phyloP scores from a whole-genome alignment of 108 stramenopile genomes.

The Pinguiococcus pyrenoidosus region DNA sequence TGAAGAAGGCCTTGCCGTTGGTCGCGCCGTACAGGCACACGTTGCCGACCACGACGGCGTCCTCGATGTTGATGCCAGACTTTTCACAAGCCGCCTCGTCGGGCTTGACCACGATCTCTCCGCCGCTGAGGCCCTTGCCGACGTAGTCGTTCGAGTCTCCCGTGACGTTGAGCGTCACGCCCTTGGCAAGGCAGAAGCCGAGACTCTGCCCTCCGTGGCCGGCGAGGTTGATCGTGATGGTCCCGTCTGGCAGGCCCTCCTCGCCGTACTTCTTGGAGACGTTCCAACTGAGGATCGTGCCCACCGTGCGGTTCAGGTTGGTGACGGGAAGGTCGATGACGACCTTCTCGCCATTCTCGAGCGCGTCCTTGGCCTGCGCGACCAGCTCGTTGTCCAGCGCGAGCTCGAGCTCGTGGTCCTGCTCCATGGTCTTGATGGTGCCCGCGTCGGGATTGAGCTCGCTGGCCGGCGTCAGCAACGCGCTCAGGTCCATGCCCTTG shows the following conservation, averaged over 20 bases:
- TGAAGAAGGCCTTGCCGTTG: conserved; percentile 83
- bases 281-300: conserved; percentile 80
- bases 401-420: conserved; percentile 22
- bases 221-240: conserved; percentile 71
- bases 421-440: conserved; percentile 11
- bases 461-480: conserved; percentile 73
- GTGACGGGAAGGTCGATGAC: conserved; percentile 58
- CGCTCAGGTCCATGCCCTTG: conserved; percentile 75
- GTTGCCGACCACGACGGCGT: conserved; percentile 82
- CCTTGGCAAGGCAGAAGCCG: conserved; percentile 80
- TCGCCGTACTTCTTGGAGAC: conserved; percentile 71
- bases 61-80: conserved; percentile 50
- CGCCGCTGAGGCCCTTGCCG: conserved; percentile 92
- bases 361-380: conserved; percentile 43
- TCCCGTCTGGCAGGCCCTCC: conserved; percentile 85
- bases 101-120: conserved; percentile 79
- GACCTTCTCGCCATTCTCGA: conserved; percentile 64
- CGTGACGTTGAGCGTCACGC: conserved; percentile 66
- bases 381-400: conserved; percentile 59
- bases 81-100: conserved; percentile 3
- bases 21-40: conserved; percentile 89
- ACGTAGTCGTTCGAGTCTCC: conserved; percentile 95
- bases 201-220: conserved; percentile 91
- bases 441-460: conserved; percentile 55
- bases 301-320: conserved; percentile 85